phyloP scores from a whole-genome alignment of 345 rosid species.

The Gynandropsis gynandra region DNA sequence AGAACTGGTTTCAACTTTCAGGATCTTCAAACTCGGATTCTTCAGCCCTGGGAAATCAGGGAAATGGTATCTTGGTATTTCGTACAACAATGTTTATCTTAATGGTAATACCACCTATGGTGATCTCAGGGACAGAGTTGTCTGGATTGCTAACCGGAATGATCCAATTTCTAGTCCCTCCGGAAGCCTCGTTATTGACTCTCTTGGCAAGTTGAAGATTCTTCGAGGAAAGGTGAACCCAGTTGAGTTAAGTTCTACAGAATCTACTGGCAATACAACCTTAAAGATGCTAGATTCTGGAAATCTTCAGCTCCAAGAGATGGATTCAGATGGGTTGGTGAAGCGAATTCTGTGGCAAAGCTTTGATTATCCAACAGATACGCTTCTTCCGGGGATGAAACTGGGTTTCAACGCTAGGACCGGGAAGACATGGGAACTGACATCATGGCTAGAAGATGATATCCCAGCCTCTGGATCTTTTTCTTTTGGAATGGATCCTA shows the following conservation, averaged over 20 bases:
- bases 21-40: constrained; percentile 28
- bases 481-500: constrained; percentile 26
- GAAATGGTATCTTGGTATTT: constrained; percentile 29
- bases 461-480: constrained; percentile 23
- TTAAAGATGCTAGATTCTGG: constrained; percentile 32
- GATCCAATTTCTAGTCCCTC: constrained; percentile 9
- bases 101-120: background rate
- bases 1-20: constrained; percentile 24
- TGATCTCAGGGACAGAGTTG: constrained; percentile 11
- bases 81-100: constrained; percentile 27
- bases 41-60: constrained; percentile 8
- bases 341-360: constrained; percentile 30
- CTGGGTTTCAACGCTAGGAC: constrained; percentile 33
- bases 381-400: constrained; percentile 41
- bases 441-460: constrained; percentile 20
- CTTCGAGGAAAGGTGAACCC: constrained; percentile 9
- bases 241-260: constrained; percentile 17
- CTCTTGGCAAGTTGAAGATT: constrained; percentile 28
- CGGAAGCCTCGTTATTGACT: constrained; percentile 26
- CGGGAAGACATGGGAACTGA: constrained; percentile 26
- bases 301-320: constrained; percentile 31
- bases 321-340: constrained; percentile 25
- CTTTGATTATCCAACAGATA: constrained; percentile 40
- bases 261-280: constrained; percentile 20
- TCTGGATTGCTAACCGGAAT: constrained; percentile 34